These are phyloP conservation scores for Chernovozyma aurita DNA, from an alignment of 1,139 yeast genomes.

Conservation along the genomic window DNA sequence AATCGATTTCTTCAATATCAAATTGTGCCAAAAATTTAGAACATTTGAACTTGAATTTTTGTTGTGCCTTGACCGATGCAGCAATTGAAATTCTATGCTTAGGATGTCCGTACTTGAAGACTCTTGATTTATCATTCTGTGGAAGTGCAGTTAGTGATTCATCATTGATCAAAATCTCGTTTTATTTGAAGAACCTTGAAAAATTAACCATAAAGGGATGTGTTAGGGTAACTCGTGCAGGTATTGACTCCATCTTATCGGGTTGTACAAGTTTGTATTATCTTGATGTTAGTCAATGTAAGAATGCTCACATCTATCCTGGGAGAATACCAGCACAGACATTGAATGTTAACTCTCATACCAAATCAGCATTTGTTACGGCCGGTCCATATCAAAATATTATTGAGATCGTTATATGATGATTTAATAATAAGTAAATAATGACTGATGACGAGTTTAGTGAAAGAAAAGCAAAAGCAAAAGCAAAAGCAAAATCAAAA, in stretches of 20 bases:
- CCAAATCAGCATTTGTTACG: conserved; percentile 54
- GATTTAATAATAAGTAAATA: neutral
- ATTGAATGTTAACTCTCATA: conserved; percentile 45
- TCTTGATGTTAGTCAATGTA: conserved; percentile 66
- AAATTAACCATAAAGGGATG: conserved; percentile 60
- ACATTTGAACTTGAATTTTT: conserved; percentile 59
- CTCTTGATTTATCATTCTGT: conserved; percentile 64
- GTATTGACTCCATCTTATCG: conserved; percentile 60
- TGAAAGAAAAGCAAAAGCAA: neutral
- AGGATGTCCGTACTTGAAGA: conserved; percentile 54
- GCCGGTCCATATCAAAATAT: conserved; percentile 52
- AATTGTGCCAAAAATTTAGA: conserved; percentile 56
- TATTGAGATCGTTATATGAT: conserved; percentile 47
- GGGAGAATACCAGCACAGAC: conserved; percentile 54
- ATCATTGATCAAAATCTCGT: conserved; percentile 57
- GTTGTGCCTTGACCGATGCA: conserved; percentile 70
- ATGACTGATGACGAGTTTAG: neutral
- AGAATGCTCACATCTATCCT: conserved; percentile 54
- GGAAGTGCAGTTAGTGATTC: conserved; percentile 78
- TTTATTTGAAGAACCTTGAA: conserved; percentile 46
- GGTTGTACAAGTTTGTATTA: conserved; percentile 51
- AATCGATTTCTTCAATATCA: conserved; percentile 58
- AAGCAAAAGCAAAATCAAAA: too few relatives aligned
- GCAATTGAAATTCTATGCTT: conserved; percentile 62
- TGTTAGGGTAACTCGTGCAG: conserved; percentile 69